Evolutionary conservation across 768 basidiomycete species (phyloP).

Genomic region (Cubamyces sp.): DNA sequence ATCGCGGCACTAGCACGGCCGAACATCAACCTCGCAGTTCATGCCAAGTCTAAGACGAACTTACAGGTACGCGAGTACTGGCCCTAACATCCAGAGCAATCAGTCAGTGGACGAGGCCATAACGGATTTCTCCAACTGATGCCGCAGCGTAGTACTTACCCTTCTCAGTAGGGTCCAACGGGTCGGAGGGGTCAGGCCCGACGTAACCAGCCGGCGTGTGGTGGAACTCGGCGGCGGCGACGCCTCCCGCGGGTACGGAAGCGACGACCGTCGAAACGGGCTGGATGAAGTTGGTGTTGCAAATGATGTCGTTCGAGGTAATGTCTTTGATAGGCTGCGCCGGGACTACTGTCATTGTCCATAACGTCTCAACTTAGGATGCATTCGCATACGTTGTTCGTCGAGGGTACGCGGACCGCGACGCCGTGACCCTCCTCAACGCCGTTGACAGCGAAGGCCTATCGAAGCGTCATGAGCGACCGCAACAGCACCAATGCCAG

Average conservation of each 20-base stretch:
- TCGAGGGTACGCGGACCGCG: slow-evolving; percentile 50
- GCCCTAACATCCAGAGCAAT: not conserved
- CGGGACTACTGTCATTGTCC: not conserved
- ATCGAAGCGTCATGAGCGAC: not conserved
- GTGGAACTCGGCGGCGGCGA: slow-evolving; percentile 56
- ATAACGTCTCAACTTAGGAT: not conserved
- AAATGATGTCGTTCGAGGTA: slow-evolving; percentile 55
- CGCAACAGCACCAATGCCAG: too few species aligned
- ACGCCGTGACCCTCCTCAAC: slow-evolving; percentile 48
- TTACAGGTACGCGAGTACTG: slow-evolving; percentile 17
- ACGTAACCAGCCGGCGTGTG: slow-evolving; percentile 52
- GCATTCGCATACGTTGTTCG: slow-evolving; percentile 47
- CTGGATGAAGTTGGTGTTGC: slow-evolving; percentile 59
- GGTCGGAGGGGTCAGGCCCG: slow-evolving; percentile 48
- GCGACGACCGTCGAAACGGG: slow-evolving; percentile 51
- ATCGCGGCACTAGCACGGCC: slow-evolving; percentile 43
- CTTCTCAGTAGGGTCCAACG: slow-evolving; percentile 54
- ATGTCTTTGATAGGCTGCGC: slow-evolving; percentile 58
- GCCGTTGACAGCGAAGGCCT: slow-evolving; percentile 56
- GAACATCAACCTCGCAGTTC: not conserved
- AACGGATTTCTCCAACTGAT: too few species aligned
- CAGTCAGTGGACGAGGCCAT: not conserved
- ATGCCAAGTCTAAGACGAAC: not conserved
- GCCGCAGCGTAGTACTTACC: slow-evolving; percentile 38
- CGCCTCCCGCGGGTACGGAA: slow-evolving; percentile 54